Base-by-base conservation (phyloP, 2,329 filamentous ascomycete species). In the Neodidymelliopsis sp. region DNA sequence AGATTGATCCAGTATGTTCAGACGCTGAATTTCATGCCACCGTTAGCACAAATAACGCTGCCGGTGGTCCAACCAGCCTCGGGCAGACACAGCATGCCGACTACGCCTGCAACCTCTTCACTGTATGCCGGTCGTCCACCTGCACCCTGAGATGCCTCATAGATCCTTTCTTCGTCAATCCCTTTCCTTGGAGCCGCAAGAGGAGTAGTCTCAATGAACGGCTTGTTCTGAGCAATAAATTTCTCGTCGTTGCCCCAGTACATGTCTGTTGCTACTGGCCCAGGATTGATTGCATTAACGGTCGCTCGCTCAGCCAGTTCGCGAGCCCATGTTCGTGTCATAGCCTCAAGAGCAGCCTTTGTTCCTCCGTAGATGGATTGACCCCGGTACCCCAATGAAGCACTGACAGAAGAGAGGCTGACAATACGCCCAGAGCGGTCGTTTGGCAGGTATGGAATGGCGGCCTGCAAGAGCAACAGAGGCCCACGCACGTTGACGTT, bases 401-500 rank as follows among this genome's bases (percentile, higher is more conserved):
- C 77, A 25, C 80, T 82, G 12, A 88, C 82, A 22, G 79, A 83
- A 33, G 79, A 83, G 37, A 87, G 66, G 56, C 85, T 88, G 27
- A 88, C 77, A 53, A 88, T 81, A 22, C 85, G 78, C 2, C 84
- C 85, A 16, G 78, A 85, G 54, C 86, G 86, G 74, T 90, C 88
- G 44, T 71, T 74, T 2, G 84, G 90, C 4, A 96, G 80, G 72
- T 87, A 86, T 0, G 85, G 87, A 23, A 85, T 74, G 0, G 84
- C 83, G 4, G 88, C 88, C 73, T 96, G 87, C 19, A 89, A 83
- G 11, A 96, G 79, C 2, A 96, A 81, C 16, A 96, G 74, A 1
- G 91, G 91, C 0, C 89, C 91, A 8, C 90, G 82, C 16, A 95
- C 91, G 66, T 96, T 96, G 74, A 94, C 81, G 46, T 83, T 82